phyloP scores from a whole-genome alignment of 148 eudicot species.

The Tetragonia tetragonoides region DNA sequence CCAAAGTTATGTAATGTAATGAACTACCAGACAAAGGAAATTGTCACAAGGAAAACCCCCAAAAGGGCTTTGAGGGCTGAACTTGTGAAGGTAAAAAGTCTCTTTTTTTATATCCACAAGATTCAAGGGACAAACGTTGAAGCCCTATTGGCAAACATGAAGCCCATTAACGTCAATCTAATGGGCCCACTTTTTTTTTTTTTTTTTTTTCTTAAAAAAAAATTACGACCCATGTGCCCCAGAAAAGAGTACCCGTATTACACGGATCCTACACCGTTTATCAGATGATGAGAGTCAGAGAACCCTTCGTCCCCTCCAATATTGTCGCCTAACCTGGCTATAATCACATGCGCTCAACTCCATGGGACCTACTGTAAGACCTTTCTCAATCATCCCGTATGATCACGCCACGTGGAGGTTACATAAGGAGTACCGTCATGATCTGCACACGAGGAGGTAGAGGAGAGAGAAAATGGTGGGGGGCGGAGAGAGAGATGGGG shows the following conservation, averaged over 20 bases:
- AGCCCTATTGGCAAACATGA: background rate
- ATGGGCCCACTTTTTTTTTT: too few species aligned
- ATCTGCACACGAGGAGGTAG: background rate
- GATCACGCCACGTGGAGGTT: background rate
- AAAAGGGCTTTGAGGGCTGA: too few species aligned
- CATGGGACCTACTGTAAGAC: background rate
- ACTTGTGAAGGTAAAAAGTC: too few species aligned
- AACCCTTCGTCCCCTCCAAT: background rate
- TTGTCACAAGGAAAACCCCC: too few species aligned
- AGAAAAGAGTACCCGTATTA: slow-evolving; percentile 7
- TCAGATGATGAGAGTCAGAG: background rate
- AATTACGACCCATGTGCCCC: slow-evolving; percentile 16
- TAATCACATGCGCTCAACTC: background rate
- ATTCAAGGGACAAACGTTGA: background rate
- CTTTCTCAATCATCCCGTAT: background rate
- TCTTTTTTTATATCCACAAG: background rate
- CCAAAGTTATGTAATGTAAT: too few species aligned
- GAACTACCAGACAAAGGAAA: too few species aligned
- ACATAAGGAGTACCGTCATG: background rate
- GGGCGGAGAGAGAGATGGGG: too few species aligned
- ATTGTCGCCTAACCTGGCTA: background rate
- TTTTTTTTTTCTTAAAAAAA: background rate
- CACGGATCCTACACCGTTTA: slow-evolving; percentile 21
- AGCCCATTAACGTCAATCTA: background rate
- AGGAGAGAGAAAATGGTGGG: slow-evolving; percentile 10